phyloP scores from a whole-genome alignment of 2,329 filamentous ascomycete species.

The Claviceps sp. region DNA sequence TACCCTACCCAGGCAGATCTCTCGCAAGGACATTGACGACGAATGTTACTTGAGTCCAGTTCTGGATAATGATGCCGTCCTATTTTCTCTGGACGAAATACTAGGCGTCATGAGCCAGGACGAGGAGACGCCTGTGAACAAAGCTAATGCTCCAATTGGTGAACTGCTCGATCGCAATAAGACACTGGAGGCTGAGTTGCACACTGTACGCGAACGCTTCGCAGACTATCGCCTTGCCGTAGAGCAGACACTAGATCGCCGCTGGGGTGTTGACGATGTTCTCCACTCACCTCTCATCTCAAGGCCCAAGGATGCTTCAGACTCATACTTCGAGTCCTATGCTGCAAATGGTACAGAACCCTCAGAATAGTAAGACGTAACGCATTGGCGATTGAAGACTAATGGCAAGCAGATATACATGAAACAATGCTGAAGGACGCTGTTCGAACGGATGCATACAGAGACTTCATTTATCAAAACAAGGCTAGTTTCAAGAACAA shows the following conservation, averaged over 20 bases:
- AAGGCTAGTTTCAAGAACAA: constrained; percentile 79
- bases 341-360: constrained; percentile 39
- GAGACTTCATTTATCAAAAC: constrained; percentile 89
- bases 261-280: constrained; percentile 42
- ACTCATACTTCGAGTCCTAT: constrained; percentile 49
- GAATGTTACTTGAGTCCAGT: constrained; percentile 75
- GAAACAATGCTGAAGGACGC: constrained; percentile 91
- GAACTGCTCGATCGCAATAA: constrained; percentile 35
- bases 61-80: constrained; percentile 75
- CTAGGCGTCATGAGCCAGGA: constrained; percentile 32
- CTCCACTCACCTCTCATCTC: not conserved
- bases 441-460: constrained; percentile 79
- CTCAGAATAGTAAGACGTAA: not conserved
- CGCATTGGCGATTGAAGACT: not conserved
- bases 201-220: constrained; percentile 46
- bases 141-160: constrained; percentile 14
- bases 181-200: constrained; percentile 47
- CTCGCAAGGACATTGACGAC: constrained; percentile 51
- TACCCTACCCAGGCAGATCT: constrained; percentile 43
- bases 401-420: constrained; percentile 55
- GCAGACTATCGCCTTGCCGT: constrained; percentile 52
- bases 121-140: constrained; percentile 16
- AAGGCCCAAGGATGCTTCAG: constrained; percentile 19
- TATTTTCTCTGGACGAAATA: constrained; percentile 72
- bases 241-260: constrained; percentile 51